phyloP scores from a whole-genome alignment of 1,139 yeast genomes.

The Geotrichum candidum region DNA sequence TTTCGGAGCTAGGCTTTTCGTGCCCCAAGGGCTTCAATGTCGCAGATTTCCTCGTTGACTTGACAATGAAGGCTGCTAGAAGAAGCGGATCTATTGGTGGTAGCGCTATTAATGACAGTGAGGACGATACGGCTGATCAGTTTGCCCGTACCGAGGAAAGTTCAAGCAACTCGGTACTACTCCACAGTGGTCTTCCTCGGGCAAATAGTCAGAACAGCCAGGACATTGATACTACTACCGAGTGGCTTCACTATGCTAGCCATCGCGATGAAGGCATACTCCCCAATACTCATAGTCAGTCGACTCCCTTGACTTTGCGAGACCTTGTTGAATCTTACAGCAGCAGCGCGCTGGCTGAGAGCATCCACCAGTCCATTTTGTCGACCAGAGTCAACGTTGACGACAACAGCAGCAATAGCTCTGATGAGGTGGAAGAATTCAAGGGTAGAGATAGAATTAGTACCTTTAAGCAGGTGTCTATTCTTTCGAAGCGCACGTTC shows the following conservation, averaged over 20 bases:
- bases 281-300: neutral
- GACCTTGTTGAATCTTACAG: conserved; percentile 38
- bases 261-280: conserved; percentile 58
- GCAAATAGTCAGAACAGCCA: conserved; percentile 21
- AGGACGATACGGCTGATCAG: conserved; percentile 14
- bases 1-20: conserved; percentile 64
- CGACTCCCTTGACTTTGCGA: conserved; percentile 20
- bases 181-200: conserved; percentile 28
- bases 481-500: conserved; percentile 79
- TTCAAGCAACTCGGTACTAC: conserved; percentile 38
- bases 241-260: conserved; percentile 86
- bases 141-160: conserved; percentile 11
- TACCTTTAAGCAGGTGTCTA: conserved; percentile 54
- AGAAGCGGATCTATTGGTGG: neutral
- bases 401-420: conserved; percentile 23
- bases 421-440: conserved; percentile 14
- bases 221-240: conserved; percentile 50
- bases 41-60: conserved; percentile 88
- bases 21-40: conserved; percentile 90
- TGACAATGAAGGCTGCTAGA: conserved; percentile 59
- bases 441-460: conserved; percentile 43
- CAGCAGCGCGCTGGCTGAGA: conserved; percentile 47
- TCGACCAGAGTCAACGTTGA: conserved; percentile 22
- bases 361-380: conserved; percentile 46
- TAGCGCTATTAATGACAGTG: conserved; percentile 18